These are phyloP conservation scores for Fraxinus albicans DNA, from an alignment of 305 asterid genomes.

Conservation along the genomic window DNA sequence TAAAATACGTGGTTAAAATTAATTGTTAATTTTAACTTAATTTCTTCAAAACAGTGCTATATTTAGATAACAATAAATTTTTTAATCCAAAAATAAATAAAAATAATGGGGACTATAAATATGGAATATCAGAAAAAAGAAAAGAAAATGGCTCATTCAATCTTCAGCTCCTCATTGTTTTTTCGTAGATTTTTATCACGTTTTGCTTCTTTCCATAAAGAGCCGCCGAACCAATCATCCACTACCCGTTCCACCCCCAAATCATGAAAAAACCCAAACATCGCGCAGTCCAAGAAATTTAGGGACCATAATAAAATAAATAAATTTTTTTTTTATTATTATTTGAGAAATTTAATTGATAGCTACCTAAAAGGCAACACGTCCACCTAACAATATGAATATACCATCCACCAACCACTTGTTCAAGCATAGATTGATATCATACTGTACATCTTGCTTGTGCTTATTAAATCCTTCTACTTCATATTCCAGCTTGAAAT, in stretches of 20 bases:
- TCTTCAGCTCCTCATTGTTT: background rate
- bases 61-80: no score
- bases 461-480: slow-evolving; percentile 12
- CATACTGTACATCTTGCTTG: background rate
- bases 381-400: slow-evolving; percentile 39
- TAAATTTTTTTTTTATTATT: background rate
- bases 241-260: background rate
- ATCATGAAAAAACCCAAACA: background rate
- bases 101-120: background rate
- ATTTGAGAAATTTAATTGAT: background rate
- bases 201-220: background rate
- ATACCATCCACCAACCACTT: slow-evolving; percentile 43
- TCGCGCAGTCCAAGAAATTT: background rate
- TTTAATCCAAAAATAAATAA: background rate
- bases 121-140: background rate
- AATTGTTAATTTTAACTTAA: no score
- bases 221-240: background rate
- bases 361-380: background rate
- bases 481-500: slow-evolving; percentile 17
- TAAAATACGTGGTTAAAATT: background rate
- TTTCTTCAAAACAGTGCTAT: background rate
- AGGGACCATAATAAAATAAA: background rate
- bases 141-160: background rate
- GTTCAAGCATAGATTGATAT: slow-evolving; percentile 22
- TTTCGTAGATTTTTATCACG: background rate